Evolutionary conservation across 805 yeast genomes (phyloP), one percentile per base, ranked within the genome.

Genomic region (Nakazawaea siamensis): DNA sequence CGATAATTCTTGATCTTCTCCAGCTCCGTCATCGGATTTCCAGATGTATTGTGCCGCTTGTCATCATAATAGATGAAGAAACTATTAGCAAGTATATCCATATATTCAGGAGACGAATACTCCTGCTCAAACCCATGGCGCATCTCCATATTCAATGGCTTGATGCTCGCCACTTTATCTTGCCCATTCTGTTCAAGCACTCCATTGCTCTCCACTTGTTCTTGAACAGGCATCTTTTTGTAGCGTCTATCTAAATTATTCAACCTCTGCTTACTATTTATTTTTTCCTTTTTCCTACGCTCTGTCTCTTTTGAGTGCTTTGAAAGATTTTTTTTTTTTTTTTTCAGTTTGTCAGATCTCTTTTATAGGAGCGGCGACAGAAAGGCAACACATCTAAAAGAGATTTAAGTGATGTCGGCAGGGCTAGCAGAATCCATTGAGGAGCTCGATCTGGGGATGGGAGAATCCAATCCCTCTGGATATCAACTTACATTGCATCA

Each of bases 11-110:
- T 49, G 11, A 44, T 43, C 43, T 68, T 69, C 48, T 73, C 78
- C 20, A 68, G 76, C 8, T 65, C 71, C 2, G 76, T 62, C 23
- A 56, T 50, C 2, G 96, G 95, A 48, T 76, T 82, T 15, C 95
- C 95, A 41, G 85, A 83, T 2, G 96, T 82, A 44, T 78, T 81
- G 54, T 92, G 96, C 32, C 97, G 73, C 54, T 92, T 90, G 50
- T 86, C 90, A 51, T 87, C 95, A 52, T 72, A 90, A 57, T 92
- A 92, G 37, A 82, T 78, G 54, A 74, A 80, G 59, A 83, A 86
- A 34, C 79, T 74, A 54, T 76, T 62, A 1, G 80, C 80, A 36
- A 77, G 62, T 18, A 69, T 52, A 44, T 61, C 66, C 47, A 77
- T 62, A 45, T 73, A 69, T 46, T 69, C 70, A 43, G 74, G 78